Base-by-base conservation (phyloP, 805 yeast genomes). In the Candida suzukii region DNA sequence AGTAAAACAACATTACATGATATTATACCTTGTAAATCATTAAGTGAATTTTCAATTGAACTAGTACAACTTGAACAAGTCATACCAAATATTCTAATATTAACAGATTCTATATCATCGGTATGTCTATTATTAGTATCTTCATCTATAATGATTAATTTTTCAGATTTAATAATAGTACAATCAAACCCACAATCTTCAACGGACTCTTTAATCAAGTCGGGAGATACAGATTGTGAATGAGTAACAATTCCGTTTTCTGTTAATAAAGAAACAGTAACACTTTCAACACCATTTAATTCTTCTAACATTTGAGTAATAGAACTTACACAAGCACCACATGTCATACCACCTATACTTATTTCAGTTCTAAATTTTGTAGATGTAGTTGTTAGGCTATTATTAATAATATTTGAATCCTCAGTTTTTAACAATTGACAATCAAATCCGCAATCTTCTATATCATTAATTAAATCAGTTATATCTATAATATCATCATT, bases 291-390 rank as follows among this genome's bases (percentile, higher is more conserved):
- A 6, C 63, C 63, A 3, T 43, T 39, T 0, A 58, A 11, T 2
- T 37, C 24, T 20, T 37, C 29, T 14, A 60, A 31, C 2, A 51
- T 39, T 7, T 40, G 61, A 0, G 80, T 74, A 18, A 91, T 76
- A 0, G 93, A 67, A 2, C 81, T 70, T 0, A 84, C 73, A 57
- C 98, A 91, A 1, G 95, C 74, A 2, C 93, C 82, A 56, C 97
- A 91, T 2, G 98, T 90, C 97, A 90, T 91, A 2, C 97, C 97
- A 14, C 64, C 59, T 1, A 83, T 64, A 4, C 58, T 48, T 13
- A 61, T 35, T 10, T 42, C 39, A 3, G 60, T 53, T 7, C 43
- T 46, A 2, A 18, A 35, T 24, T 36, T 44, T 44, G 4, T 24
- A 5, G 14, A 6, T 16, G 12, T 29, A 7, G 32, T 4, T 17